Evolutionary conservation across 2,329 filamentous ascomycete genomes (phyloP).

Genomic region (Aspergillus sp.): DNA sequence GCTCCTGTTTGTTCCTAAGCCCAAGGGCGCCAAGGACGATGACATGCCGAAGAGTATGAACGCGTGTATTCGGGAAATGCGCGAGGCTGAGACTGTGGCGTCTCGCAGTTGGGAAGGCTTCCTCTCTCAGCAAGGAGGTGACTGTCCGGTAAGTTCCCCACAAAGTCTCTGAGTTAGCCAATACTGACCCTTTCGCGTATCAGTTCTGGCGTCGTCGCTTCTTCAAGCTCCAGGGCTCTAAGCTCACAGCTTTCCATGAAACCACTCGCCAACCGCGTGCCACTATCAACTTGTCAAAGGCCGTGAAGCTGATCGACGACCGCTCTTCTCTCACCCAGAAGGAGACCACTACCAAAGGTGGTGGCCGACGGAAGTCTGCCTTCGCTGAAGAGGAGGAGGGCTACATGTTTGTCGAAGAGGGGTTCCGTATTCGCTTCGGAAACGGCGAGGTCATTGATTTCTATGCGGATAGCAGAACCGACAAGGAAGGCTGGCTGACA

Average conservation of each 20-base stretch:
- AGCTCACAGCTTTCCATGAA: constrained; percentile 94
- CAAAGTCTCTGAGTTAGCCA: neutral
- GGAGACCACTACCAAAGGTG: constrained; percentile 72
- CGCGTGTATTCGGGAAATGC: constrained; percentile 88
- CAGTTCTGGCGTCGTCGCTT: constrained; percentile 97
- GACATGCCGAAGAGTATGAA: constrained; percentile 99
- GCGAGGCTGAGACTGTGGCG: constrained; percentile 78
- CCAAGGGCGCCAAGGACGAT: constrained; percentile 80
- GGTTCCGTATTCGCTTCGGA: constrained; percentile 96
- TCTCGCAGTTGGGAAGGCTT: constrained; percentile 80
- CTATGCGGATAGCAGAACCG: constrained; percentile 82
- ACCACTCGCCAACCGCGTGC: constrained; percentile 91
- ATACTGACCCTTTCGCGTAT: constrained; percentile 7
- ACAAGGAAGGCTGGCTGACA: constrained; percentile 95
- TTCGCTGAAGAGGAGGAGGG: constrained; percentile 98
- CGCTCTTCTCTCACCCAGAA: constrained; percentile 78
- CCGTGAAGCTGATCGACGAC: constrained; percentile 90
- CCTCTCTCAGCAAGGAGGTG: constrained; percentile 93
- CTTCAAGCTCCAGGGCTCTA: constrained; percentile 88
- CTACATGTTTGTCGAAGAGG: constrained; percentile 99
- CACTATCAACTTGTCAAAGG: constrained; percentile 94
- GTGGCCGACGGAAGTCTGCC: constrained; percentile 82
- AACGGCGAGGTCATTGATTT: constrained; percentile 99
- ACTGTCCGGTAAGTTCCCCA: constrained; percentile 77
- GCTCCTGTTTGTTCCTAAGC: constrained; percentile 89